Base-by-base conservation (phyloP, 345 rosid genomes). In the Mangifera indica region DNA sequence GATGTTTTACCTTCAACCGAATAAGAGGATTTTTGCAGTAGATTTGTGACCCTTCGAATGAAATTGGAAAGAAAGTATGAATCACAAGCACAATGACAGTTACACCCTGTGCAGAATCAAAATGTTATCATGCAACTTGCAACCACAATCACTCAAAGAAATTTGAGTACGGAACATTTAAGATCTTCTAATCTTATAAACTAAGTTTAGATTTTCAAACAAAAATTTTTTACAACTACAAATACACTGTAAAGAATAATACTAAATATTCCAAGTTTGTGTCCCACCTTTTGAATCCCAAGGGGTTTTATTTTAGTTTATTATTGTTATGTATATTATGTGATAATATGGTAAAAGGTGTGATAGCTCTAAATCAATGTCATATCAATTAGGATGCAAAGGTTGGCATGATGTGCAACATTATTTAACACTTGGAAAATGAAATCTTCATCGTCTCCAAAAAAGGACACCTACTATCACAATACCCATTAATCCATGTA, bases 31-130 rank as follows among this genome's bases (percentile, higher is more conserved):
- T 84, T 68, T 70, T 86, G 92, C 90, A 87, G 71, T 77, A 94
- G 72, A 94, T 82, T 2, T 49, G 74, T 13, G 73, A 76, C 44
- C 98, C 98, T 85, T 90, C 98, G 76, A 84, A 94, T 49, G 81
- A 80, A 71, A 94, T 79, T 7, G 98, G 97, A 52, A 81, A 87
- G 81, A 90, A 85, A 25, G 87, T 82, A 80, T 91, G 93, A 51
- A 81, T 76, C 24, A 75, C n/a, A 18, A 95, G 84, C 80, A 95
- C 69, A 61, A 78, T 37, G 51, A 95, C 81, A 49, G 98, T 91
- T 59, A 87, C 24, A 2, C 72, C 89, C 92, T 87, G 89, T 85
- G 82, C 44, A 77, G 63, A 80, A 78, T 60, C 11, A 46, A 66
- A 42, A 74, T 63, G 29, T 15, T 7, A 6, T 52, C 57, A 60